Evolutionary conservation across 495 filamentous ascomycete genomes (phyloP).

Genomic region (Aspergillus nanangensis): DNA sequence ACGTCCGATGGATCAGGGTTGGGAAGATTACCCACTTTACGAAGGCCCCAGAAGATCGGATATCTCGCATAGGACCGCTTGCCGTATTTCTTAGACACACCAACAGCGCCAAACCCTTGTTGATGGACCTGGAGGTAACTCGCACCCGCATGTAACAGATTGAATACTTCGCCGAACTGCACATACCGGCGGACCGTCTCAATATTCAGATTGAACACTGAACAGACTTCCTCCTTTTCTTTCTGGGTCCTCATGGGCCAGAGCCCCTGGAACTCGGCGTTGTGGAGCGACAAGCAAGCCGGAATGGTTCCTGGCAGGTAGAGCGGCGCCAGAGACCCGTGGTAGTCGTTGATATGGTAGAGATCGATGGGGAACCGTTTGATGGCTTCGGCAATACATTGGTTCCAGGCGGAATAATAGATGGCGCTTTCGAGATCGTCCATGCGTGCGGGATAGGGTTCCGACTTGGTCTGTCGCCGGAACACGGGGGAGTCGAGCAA

Average conservation of each 20-base stretch:
- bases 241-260: conserved; percentile 68
- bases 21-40: conserved; percentile 63
- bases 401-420: conserved; percentile 71
- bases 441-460: conserved; percentile 70
- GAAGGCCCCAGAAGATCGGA: conserved; percentile 74
- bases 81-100: conserved; percentile 71
- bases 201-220: conserved; percentile 58
- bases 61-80: conserved; percentile 72
- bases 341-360: conserved; percentile 80
- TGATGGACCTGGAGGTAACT: conserved; percentile 72
- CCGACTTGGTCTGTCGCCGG: conserved; percentile 58
- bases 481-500: conserved; percentile 67
- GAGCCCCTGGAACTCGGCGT: conserved; percentile 70
- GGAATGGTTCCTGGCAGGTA: conserved; percentile 58
- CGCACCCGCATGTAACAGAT: conserved; percentile 67
- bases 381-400: conserved; percentile 60
- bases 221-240: conserved; percentile 63
- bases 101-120: conserved; percentile 69
- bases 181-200: conserved; percentile 38
- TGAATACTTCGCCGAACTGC: conserved; percentile 64
- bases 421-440: conserved; percentile 67
- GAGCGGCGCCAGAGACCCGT: conserved; percentile 65
- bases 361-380: conserved; percentile 59
- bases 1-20: conserved; percentile 74
- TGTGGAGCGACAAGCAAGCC: conserved; percentile 48